Evolutionary conservation across 805 yeast species (phyloP), one percentile per base, ranked within the genome.

Genomic region (Kazachstania bromeliacearum): DNA sequence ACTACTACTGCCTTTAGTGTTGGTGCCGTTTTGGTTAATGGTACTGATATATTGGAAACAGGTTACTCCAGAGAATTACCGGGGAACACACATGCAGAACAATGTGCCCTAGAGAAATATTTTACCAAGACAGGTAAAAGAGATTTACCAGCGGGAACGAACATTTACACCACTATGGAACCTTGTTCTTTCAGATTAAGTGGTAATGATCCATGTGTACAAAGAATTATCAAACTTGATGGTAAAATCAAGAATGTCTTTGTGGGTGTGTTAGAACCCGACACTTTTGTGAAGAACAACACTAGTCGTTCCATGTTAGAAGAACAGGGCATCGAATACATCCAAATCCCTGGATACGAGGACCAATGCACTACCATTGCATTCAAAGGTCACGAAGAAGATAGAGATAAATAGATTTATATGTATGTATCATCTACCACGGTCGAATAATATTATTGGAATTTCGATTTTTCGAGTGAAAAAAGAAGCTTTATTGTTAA

Each of bases 81-180:
- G 14, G 98, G 97, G 0, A 89, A 89, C 58, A 89, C 98, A 0
- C 98, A 89, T 57, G 97, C 97, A 4, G 98, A 89, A 52, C 96
- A 89, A 55, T 81, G 94, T 64, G 95, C 96, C 0, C 55, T 89
- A 38, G 81, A 77, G 22, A 92, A 92, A 57, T 80, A 78, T 47
- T 74, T 67, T 38, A 45, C 51, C 4, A 47, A 59, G 28, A 55
- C 60, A 1, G 47, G 59, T 31, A 42, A 40, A 3, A 35, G 46
- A 3, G 62, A 60, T 3, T 66, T 85, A 2, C 96, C 96, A 1
- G 53, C 49, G 7, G 95, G 95, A 0, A 75, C 94, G 0, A 84
- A 82, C 27, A 59, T 92, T 12, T 92, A 84, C 57, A 89, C 97
- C 0, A 85, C 96, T 0, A 92, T 89, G 97, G 98, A 92, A 54